Percentiles rank a stretch among this genome's conserved stretches.
phyloP scores from a whole-genome alignment of 768 basidiomycete species.

The Harrya chromipes region DNA sequence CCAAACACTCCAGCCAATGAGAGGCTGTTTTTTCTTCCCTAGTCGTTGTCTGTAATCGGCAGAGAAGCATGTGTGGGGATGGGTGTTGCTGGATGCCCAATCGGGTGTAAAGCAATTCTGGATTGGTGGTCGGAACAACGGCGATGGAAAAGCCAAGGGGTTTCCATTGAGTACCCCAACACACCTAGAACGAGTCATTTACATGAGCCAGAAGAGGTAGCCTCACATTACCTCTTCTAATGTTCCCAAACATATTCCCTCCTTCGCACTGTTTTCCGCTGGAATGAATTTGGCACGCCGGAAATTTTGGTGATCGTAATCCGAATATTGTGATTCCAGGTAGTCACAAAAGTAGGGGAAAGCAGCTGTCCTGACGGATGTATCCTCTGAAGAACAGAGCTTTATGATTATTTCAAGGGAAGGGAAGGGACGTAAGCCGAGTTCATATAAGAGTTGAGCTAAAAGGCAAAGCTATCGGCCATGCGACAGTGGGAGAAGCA shows the following conservation, averaged over 20 bases:
- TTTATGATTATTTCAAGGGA: conserved; percentile 61
- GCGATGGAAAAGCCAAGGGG: conserved; percentile 69
- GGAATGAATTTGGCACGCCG: conserved; percentile 72
- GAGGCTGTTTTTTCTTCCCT: conserved; percentile 48
- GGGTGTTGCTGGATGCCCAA: conserved; percentile 67
- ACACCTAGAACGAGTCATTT: conserved; percentile 48
- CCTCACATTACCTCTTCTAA: conserved; percentile 56
- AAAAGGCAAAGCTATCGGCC: background rate
- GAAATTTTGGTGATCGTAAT: conserved; percentile 52
- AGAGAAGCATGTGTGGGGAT: conserved; percentile 51
- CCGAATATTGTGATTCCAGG: conserved; percentile 49
- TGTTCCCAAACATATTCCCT: conserved; percentile 46
- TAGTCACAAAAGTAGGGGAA: conserved; percentile 81
- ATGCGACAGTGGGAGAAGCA: background rate
- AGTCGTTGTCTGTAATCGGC: conserved; percentile 56
- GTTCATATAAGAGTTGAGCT: conserved; percentile 78
- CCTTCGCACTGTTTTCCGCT: conserved; percentile 45
- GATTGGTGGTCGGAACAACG: conserved; percentile 41
- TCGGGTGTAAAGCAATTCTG: conserved; percentile 47
- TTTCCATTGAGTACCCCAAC: conserved; percentile 59
- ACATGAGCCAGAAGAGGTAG: background rate
- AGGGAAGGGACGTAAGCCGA: conserved; percentile 66
- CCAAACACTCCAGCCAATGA: conserved; percentile 63
- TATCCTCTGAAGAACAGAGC: conserved; percentile 57
- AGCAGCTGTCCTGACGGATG: conserved; percentile 49